Conservation (phyloP, 139 green algal genomes). For the Diplosphaera chodatii region DNA sequence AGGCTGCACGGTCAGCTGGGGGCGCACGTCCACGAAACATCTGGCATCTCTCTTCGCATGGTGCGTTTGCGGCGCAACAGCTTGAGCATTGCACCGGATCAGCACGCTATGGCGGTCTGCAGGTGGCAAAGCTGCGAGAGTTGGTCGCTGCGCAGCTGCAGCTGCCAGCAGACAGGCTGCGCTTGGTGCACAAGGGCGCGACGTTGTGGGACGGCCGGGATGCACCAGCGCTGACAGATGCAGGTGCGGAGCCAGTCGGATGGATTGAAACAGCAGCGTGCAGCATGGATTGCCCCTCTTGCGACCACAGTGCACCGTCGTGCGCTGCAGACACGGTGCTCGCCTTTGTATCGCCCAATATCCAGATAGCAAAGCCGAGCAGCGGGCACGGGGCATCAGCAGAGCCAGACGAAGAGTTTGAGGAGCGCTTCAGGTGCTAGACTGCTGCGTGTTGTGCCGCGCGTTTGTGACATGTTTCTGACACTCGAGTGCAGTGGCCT, state of each 20-base stretch:
- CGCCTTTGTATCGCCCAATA: background rate
- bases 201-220: background rate
- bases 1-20: background rate
- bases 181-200: slow-evolving; percentile 5
- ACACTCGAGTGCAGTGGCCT: too few relatives aligned
- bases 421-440: background rate
- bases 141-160: background rate
- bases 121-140: background rate
- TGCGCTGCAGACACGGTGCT: background rate
- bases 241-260: too few relatives aligned
- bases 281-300: too few relatives aligned
- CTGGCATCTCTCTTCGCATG: too few relatives aligned
- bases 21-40: too few relatives aligned
- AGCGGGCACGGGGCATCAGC: background rate
- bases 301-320: too few relatives aligned
- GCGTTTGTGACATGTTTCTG: too few relatives aligned
- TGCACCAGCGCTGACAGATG: background rate
- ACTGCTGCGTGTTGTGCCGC: too few relatives aligned
- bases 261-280: too few relatives aligned
- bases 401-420: background rate
- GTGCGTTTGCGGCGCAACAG: too few relatives aligned
- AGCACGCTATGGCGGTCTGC: too few relatives aligned
- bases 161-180: slow-evolving; percentile 3
- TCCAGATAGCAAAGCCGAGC: background rate
- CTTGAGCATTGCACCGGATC: too few relatives aligned